Base-by-base conservation (phyloP, 805 yeast species). In the Kodamaea lidongshanica region DNA sequence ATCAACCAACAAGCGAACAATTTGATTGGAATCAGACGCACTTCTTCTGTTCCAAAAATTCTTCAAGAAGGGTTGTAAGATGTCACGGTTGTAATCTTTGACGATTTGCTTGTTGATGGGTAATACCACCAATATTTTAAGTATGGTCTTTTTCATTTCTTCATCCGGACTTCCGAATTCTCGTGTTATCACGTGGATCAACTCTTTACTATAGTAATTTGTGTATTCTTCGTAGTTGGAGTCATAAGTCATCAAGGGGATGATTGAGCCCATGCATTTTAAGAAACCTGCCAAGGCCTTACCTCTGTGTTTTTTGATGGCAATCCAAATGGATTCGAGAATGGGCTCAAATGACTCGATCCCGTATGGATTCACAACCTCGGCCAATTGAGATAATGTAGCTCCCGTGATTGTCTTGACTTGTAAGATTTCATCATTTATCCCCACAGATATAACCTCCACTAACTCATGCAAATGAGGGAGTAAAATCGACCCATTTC, bases 141-240 rank as follows among this genome's bases (percentile, higher is more conserved):
- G 53, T 3, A 88, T 80, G 0, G 87, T 71, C 36, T 71, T 71
- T 44, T 74, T 76, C 89, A 88, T 82, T 28, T 87, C 95, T 38
- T 83, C 94, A 47, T 86, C 95, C 0, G 92, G 87, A 1, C 94
- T 74, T 19, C 61, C 53, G 44, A 86, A 83, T 53, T 88, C 94
- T 32, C 92, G 62, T 3, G 74, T 45, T 4, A 87, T 59, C 16
- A 86, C 68, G 12, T 59, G 59, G 66, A 87, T 71, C 3, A 87
- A 68, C 48, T 85, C 94, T 27, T 68, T 68, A 0, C 96, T 74
- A 42, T 85, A 87, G 50, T 76, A 82, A 32, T 75, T 73, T 2
- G 87, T 78, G 49, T 82, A 79, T 38, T 86, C 95, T 11, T 77
- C 76, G 34, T 60, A 64, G 28, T 56, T 55, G 5, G 55, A 38